Conservation (phyloP, 768 basidiomycete genomes). For the Lactarius indigo region DNA sequence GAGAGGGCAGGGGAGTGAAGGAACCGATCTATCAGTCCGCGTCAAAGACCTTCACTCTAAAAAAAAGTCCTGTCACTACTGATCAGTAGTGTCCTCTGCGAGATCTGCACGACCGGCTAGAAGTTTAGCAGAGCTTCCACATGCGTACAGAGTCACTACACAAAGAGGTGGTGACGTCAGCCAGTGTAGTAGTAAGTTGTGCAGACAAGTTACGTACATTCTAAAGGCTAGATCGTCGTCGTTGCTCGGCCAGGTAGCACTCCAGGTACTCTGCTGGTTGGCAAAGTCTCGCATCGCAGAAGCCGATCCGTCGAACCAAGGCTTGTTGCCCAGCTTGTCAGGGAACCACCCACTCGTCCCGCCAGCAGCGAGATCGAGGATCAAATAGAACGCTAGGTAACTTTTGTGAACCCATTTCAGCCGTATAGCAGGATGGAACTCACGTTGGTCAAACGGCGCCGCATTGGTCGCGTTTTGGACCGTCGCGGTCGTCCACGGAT, state of each 20-base stretch:
- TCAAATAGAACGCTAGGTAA: slow-evolving; percentile 67
- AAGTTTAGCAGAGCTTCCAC: slow-evolving; percentile 32
- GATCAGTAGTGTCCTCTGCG: not conserved
- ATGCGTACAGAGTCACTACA: slow-evolving; percentile 37
- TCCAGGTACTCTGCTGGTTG: slow-evolving; percentile 59
- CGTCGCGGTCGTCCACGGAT: slow-evolving; percentile 47
- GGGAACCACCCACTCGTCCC: slow-evolving; percentile 72
- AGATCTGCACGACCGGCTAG: too few relatives aligned
- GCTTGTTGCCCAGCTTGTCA: slow-evolving; percentile 55
- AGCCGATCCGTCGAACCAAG: slow-evolving; percentile 62
- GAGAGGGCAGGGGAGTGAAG: not conserved
- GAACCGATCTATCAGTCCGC: not conserved
- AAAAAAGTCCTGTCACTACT: not conserved
- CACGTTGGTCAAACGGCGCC: slow-evolving; percentile 56
- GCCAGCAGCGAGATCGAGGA: slow-evolving; percentile 77
- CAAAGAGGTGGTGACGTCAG: not conserved
- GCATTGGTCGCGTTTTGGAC: slow-evolving; percentile 38
- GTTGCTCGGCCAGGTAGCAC: slow-evolving; percentile 66
- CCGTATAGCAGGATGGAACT: slow-evolving; percentile 23
- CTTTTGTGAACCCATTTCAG: slow-evolving; percentile 7
- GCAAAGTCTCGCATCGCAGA: slow-evolving; percentile 75
- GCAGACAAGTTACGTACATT: slow-evolving; percentile 42
- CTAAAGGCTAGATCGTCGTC: slow-evolving; percentile 63
- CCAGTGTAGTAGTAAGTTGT: not conserved
- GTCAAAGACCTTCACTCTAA: not conserved